phyloP scores from a whole-genome alignment of 2,329 filamentous ascomycete genomes.

The Amylocarpus encephaloides region DNA sequence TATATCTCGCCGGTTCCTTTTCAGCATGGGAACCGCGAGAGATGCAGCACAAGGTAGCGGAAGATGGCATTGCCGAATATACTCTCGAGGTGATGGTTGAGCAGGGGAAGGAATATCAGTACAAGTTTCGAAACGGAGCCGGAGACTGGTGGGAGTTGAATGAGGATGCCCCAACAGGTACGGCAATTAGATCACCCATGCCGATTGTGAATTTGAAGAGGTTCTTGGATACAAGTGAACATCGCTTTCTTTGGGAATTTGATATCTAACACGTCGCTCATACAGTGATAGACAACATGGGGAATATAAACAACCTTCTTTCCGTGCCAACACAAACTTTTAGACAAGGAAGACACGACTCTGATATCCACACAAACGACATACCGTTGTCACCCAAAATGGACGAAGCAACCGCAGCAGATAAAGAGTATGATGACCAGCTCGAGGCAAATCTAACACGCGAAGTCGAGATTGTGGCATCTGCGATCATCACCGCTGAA shows the following conservation, averaged over 20 bases:
- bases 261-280: background rate
- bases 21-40: slow-evolving; percentile 62
- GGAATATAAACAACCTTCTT: slow-evolving; percentile 49
- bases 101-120: slow-evolving; percentile 57
- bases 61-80: slow-evolving; percentile 52
- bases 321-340: slow-evolving; percentile 25
- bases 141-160: slow-evolving; percentile 67
- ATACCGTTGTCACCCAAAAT: background rate
- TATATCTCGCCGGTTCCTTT: slow-evolving; percentile 66
- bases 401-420: background rate
- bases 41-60: slow-evolving; percentile 50
- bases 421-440: no score
- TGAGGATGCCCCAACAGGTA: slow-evolving; percentile 54
- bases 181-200: slow-evolving; percentile 16
- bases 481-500: background rate
- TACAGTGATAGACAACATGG: slow-evolving; percentile 43
- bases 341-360: background rate
- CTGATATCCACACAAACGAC: background rate
- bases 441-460: no score
- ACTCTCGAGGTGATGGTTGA: slow-evolving; percentile 48
- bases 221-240: background rate
- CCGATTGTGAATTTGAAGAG: background rate
- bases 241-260: background rate
- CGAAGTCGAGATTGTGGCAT: no score
- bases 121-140: slow-evolving; percentile 65